Evolutionary conservation across 306 rosid genomes (phyloP), one percentile per base, ranked within the genome.

Genomic region (Mimosa pudica): DNA sequence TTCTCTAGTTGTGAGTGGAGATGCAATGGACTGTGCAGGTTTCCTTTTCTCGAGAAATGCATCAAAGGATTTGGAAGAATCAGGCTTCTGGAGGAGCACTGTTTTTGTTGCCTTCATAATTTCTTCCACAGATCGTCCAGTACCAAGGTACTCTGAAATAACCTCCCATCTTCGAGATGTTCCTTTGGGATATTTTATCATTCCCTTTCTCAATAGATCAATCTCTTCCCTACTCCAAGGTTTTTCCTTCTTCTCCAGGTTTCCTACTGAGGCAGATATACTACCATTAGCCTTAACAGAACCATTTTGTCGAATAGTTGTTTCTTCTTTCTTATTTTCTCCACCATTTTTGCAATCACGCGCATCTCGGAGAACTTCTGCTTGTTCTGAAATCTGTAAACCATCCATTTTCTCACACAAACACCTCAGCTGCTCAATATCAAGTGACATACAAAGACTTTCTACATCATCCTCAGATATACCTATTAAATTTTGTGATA

Each of bases 141-240:
- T 93, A 38, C 98, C 98, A 73, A 96, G 89, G 85, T 93, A 96
- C 20, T 93, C 99, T 14, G 99, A 93, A 84, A 96, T 87, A 79
- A 96, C 99, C 81, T 91, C 99, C 99, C 99, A 96, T 72, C 99
- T 90, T 64, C 97, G 87, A 11, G 97, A 96, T 35, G 97, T 93
- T 87, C 99, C 99, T 87, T 96, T 96, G 38, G 92, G 99, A 88
- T 75, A 96, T 76, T 96, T 96, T 75, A 58, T 89, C 87, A 96
- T 79, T 74, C 96, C 99, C 82, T 96, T 96, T 71, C 86, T 91
- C 87, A 96, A 73, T 35, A 91, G 87, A 63, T 96, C 99, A 60
- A 91, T 88, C 87, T 96, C 99, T 86, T 93, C 99, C 80, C 84
- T 96, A 65, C 78, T 83, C 99, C 99, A 96, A 60, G 93, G 97